Conservation (phyloP, 2,329 filamentous ascomycete genomes). For the Saccharata proteae region DNA sequence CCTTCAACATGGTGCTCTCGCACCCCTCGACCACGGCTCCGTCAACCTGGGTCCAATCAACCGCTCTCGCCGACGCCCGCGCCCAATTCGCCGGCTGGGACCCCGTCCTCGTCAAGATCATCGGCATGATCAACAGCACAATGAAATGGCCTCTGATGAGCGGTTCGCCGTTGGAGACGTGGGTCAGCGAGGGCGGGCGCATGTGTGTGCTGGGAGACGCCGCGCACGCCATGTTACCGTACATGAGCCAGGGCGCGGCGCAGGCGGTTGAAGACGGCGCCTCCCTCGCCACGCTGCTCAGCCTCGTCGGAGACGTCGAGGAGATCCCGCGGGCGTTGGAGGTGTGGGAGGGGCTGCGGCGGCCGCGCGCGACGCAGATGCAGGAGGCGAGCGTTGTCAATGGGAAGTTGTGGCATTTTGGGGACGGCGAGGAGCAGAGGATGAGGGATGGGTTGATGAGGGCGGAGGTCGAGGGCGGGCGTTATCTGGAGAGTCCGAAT, state of each 20-base stretch:
- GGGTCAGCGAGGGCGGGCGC: constrained; percentile 11
- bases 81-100: constrained; percentile 50
- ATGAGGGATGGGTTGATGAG: constrained; percentile 14
- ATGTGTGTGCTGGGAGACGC: constrained; percentile 14
- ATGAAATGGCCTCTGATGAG: constrained; percentile 15
- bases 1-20: constrained; percentile 53
- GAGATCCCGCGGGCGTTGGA: constrained; percentile 22
- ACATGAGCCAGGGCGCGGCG: constrained; percentile 39
- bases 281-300: constrained; percentile 39
- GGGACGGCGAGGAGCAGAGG: constrained; percentile 14
- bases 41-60: constrained; percentile 38
- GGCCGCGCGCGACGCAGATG: constrained; percentile 25
- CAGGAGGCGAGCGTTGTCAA: constrained; percentile 36
- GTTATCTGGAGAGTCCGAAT: constrained; percentile 4
- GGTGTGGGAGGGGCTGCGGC: constrained; percentile 27
- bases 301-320: constrained; percentile 13
- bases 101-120: constrained; percentile 32
- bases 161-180: constrained; percentile 9
- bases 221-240: constrained; percentile 15
- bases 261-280: constrained; percentile 55
- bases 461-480: constrained; percentile 2
- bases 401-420: constrained; percentile 34
- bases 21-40: constrained; percentile 48
- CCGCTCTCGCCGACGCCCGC: constrained; percentile 48
- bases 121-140: constrained; percentile 13